A percentile compares a stretch with the other conserved stretches of the same genome.
These are phyloP conservation scores for Globisporangium sylvaticum DNA, from an alignment of 352 stramenopile genomes.

Conservation along the genomic window DNA sequence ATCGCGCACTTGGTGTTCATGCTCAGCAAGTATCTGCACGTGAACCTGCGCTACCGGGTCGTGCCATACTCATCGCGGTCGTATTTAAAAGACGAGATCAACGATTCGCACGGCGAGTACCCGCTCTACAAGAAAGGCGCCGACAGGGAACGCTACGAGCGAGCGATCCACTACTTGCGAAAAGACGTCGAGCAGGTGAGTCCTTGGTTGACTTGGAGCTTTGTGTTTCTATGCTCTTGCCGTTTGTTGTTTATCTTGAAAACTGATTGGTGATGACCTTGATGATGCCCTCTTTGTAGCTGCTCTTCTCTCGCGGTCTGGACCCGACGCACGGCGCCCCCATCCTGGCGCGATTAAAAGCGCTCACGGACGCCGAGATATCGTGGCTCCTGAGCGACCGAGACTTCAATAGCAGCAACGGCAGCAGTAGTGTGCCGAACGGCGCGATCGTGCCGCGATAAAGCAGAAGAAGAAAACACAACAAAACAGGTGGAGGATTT, in stretches of 20 bases:
- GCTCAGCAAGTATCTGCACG: slow-evolving; percentile 85
- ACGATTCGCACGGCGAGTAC: slow-evolving; percentile 75
- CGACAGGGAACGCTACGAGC: slow-evolving; percentile 75
- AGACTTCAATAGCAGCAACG: slow-evolving; percentile 33
- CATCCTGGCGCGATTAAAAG: slow-evolving; percentile 62
- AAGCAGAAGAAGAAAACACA: neutral
- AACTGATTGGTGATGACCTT: no score
- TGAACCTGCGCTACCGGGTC: slow-evolving; percentile 81
- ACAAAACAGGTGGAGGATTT: neutral
- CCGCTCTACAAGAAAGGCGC: slow-evolving; percentile 78
- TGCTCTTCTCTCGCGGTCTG: slow-evolving; percentile 71
- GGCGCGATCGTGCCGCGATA: slow-evolving; percentile 37
- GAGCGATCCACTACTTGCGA: slow-evolving; percentile 67
- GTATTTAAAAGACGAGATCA: slow-evolving; percentile 84
- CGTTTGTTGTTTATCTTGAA: no score
- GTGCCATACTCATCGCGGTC: slow-evolving; percentile 77
- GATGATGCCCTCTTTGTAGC: slow-evolving; percentile 21
- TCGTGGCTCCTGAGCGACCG: slow-evolving; percentile 66
- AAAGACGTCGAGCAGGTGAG: slow-evolving; percentile 84
- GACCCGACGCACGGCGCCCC: slow-evolving; percentile 61
- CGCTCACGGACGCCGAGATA: slow-evolving; percentile 60
- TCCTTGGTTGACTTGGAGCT: neutral
- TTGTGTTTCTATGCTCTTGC: neutral
- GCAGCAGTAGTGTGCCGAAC: slow-evolving; percentile 11
- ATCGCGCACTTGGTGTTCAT: slow-evolving; percentile 88